Base-by-base conservation (phyloP, 2,329 filamentous ascomycete species). In the Venturiaceae sp. region DNA sequence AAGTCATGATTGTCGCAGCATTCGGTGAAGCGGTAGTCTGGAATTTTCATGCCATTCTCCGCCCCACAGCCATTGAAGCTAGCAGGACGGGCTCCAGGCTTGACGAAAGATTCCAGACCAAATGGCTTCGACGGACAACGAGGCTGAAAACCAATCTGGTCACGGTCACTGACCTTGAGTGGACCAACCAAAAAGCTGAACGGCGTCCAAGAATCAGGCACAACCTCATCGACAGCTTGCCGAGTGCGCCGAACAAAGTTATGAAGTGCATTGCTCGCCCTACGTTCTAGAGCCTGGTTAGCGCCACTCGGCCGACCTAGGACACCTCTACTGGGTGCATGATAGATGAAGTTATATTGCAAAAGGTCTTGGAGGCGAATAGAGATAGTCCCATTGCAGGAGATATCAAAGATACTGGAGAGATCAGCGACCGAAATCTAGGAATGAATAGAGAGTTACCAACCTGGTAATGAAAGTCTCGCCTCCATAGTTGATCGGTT, bases 11-110 rank as follows among this genome's bases (percentile, higher is more conserved):
- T 19, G 34, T 58, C 44, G n/a, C 55, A 58, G 21, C 55, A 58
- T 26, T 32, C 26, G 21, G 26, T 39, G 44, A 58, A 58, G 8
- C 55, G 28, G 9, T 30, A 30, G 8, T 58, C 55, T 2, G 55
- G 55, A 36, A 58, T 23, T 19, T 58, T 58, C 55, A 58, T 58
- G 28, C 55, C 55, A 21, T 58, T 58, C 19, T 58, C 55, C 21
- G 55, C 55, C 4, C 55, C 55, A 53, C 55, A 58, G 28, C 55
- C 55, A 37, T 58, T 58, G 32, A 58, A 47, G 32, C 39, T 34
- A 21, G 55, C 44, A 7, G 39, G 39, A 21, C 55, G 37, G 28
- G 55, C 55, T 3, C 55, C 39, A 21, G 39, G 23, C 33, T 39
- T 58, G 19, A 52, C 41, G 9, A 50, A 37, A 1, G 39, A 32